phyloP scores from a whole-genome alignment of 2,329 filamentous ascomycete species.

The Diaporthe eres region DNA sequence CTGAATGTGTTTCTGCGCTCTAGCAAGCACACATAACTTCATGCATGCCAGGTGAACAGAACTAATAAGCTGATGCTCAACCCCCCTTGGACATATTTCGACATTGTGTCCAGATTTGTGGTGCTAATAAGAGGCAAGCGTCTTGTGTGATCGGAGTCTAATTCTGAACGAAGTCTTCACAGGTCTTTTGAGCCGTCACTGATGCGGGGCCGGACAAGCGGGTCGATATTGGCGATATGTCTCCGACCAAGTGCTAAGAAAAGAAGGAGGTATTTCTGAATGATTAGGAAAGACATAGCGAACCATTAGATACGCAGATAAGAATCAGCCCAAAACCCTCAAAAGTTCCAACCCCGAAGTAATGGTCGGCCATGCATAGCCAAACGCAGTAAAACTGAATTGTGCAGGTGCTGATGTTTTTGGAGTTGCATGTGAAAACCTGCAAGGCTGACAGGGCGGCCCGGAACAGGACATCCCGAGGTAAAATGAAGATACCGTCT shows the following conservation, averaged over 20 bases:
- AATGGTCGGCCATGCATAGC: too few relatives aligned
- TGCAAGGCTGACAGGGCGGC: not conserved
- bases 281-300: not conserved
- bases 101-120: not conserved
- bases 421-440: not conserved
- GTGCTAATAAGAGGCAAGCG: not conserved
- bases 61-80: not conserved
- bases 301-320: not conserved
- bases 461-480: not conserved
- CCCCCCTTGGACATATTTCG: too few relatives aligned
- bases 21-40: not conserved
- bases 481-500: not conserved
- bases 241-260: not conserved
- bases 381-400: not conserved
- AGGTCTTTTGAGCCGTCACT: not conserved
- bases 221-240: not conserved
- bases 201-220: too few relatives aligned
- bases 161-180: not conserved
- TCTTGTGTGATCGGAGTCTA: not conserved
- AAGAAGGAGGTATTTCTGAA: too few relatives aligned
- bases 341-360: too few relatives aligned
- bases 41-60: not conserved
- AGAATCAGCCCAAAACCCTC: not conserved
- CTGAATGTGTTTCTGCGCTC: too few relatives aligned
- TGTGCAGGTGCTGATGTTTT: not conserved